phyloP scores from a whole-genome alignment of 192 early-diverging fungal genomes.

The Podila horticola region DNA sequence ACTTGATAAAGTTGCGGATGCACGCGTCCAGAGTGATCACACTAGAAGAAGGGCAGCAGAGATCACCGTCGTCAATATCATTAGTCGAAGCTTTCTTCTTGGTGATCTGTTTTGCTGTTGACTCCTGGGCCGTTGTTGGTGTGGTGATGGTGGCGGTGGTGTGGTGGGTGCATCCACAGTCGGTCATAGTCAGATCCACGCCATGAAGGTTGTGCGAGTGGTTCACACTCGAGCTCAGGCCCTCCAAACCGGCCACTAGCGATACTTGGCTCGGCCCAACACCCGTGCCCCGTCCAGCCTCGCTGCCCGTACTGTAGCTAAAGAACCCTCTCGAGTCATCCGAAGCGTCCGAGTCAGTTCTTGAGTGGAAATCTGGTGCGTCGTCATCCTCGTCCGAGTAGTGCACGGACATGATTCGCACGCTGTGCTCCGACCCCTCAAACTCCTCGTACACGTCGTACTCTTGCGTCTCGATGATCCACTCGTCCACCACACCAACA shows the following conservation, averaged over 20 bases:
- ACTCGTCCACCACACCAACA: slow-evolving; percentile 15
- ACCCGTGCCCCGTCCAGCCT: neutral
- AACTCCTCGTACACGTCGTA: slow-evolving; percentile 34
- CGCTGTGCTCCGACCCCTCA: slow-evolving; percentile 35
- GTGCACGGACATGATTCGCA: slow-evolving; percentile 29
- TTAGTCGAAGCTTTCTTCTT: slow-evolving; percentile 8
- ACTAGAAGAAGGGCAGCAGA: slow-evolving; percentile 51
- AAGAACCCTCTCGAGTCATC: neutral
- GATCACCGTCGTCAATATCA: slow-evolving; percentile 40
- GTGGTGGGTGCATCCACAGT: slow-evolving; percentile 10
- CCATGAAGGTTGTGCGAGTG: neutral
- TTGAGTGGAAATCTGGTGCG: slow-evolving; percentile 1
- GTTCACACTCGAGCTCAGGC: neutral
- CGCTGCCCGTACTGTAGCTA: neutral
- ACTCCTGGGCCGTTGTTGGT: neutral
- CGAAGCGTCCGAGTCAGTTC: neutral
- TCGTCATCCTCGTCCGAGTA: slow-evolving; percentile 21
- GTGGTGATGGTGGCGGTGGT: too few species aligned
- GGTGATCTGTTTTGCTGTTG: neutral
- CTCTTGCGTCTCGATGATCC: slow-evolving; percentile 25
- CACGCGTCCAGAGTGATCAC: slow-evolving; percentile 78
- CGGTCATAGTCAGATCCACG: slow-evolving; percentile 14
- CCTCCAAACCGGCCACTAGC: neutral
- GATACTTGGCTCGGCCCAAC: neutral
- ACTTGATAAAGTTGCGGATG: slow-evolving; percentile 81